Evolutionary conservation across 139 green algal genomes (phyloP).

Genomic region (Closterium sp.): DNA sequence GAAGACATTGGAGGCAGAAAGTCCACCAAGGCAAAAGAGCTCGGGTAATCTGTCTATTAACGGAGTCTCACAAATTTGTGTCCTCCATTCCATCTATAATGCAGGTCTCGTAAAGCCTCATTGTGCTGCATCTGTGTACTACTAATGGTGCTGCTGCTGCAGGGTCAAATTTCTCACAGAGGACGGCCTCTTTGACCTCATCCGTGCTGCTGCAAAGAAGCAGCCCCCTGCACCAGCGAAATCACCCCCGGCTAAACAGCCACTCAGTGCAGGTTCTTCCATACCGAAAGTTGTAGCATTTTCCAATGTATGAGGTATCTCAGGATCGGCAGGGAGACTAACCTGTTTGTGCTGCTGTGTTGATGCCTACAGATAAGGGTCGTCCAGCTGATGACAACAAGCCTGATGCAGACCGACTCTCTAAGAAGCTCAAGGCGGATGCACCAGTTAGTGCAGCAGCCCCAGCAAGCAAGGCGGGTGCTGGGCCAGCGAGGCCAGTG

Average conservation of each 20-base stretch:
- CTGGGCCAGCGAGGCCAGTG: background rate
- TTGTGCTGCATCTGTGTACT: background rate
- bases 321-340: background rate
- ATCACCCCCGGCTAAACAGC: slow-evolving; percentile 1
- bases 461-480: background rate
- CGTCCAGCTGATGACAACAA: no score
- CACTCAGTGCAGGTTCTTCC: background rate
- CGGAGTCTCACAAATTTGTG: background rate
- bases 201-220: slow-evolving; percentile 31
- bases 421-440: background rate
- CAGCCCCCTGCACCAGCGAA: slow-evolving; percentile 6
- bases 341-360: background rate
- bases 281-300: background rate
- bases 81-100: background rate
- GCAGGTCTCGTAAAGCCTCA: no score
- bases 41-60: slow-evolving; percentile 23
- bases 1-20: slow-evolving; percentile 45
- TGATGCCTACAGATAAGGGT: background rate
- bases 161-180: slow-evolving; percentile 38
- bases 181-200: slow-evolving; percentile 50
- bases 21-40: slow-evolving; percentile 48
- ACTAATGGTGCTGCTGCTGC: background rate
- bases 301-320: background rate
- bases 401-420: no score
- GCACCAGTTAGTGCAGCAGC: background rate